Evolutionary conservation across 2,329 filamentous ascomycete species (phyloP).

Genomic region (Xylaria polymorpha): DNA sequence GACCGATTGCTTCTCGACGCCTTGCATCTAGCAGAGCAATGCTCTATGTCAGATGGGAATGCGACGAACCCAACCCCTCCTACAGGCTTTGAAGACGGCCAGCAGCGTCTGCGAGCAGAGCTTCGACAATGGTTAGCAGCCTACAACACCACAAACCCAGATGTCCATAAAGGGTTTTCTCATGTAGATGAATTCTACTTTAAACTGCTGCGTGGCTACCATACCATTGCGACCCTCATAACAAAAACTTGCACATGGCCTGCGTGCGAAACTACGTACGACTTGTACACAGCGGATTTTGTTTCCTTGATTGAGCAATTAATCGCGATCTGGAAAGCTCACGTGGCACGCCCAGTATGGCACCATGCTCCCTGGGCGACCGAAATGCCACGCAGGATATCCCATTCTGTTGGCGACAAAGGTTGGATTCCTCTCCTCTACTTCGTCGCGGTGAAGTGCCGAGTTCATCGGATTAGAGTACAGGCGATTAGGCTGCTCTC

Average conservation of each 20-base stretch:
- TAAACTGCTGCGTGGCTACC: conserved; percentile 53
- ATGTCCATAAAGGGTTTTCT: conserved; percentile 32
- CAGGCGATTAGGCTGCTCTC: conserved; percentile 45
- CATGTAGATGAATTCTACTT: conserved; percentile 42
- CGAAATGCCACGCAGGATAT: conserved; percentile 45
- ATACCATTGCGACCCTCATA: conserved; percentile 59
- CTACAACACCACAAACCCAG: conserved; percentile 44
- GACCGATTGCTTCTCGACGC: conserved; percentile 44
- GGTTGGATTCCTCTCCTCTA: conserved; percentile 60
- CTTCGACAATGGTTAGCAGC: conserved; percentile 42
- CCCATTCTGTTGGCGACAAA: conserved; percentile 54
- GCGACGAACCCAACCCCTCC: neutral
- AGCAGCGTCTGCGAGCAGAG: conserved; percentile 31
- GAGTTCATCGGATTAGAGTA: conserved; percentile 54
- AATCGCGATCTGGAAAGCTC: conserved; percentile 30
- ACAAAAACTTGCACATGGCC: conserved; percentile 49
- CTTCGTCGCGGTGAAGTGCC: conserved; percentile 60
- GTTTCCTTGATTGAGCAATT: conserved; percentile 46
- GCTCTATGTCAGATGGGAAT: conserved; percentile 5
- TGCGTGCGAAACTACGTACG: conserved; percentile 53
- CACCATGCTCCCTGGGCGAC: conserved; percentile 13
- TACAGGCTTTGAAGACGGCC: conserved; percentile 29
- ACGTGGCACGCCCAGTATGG: conserved; percentile 28
- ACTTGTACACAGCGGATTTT: conserved; percentile 52
- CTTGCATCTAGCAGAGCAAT: conserved; percentile 40